These are phyloP conservation scores for Penicillium capsulatum DNA, from an alignment of 2,329 filamentous ascomycete genomes.

Conservation along the genomic window DNA sequence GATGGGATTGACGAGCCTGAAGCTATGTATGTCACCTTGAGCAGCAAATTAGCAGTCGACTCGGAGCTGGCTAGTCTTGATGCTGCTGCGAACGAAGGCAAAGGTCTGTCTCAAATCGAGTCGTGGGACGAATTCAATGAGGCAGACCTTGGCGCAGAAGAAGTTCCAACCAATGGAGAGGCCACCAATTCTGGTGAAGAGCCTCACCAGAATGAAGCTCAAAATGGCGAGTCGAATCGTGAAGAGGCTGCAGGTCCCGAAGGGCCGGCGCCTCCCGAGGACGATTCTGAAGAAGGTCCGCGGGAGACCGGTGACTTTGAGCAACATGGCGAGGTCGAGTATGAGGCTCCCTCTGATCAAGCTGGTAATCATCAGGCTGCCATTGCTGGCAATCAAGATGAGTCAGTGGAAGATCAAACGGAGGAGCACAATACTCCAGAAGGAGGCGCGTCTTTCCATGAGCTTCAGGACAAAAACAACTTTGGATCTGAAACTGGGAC, in stretches of 20 bases:
- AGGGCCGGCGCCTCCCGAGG: background rate
- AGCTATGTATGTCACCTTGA: constrained; percentile 57
- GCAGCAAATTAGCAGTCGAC: constrained; percentile 51
- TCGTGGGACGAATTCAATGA: constrained; percentile 49
- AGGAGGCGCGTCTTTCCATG: constrained; percentile 7
- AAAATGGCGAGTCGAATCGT: constrained; percentile 6
- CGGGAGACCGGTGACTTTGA: background rate
- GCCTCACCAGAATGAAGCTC: constrained; percentile 13
- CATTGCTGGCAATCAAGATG: no score
- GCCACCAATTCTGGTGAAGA: constrained; percentile 12
- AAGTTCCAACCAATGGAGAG: constrained; percentile 14
- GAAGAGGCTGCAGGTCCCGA: background rate
- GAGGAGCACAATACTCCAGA: background rate
- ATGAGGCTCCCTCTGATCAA: no score
- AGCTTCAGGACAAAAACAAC: constrained; percentile 14
- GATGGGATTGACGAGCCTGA: constrained; percentile 52
- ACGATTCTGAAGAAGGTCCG: background rate
- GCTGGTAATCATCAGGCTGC: no score
- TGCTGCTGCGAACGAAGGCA: constrained; percentile 52
- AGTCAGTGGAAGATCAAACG: no score
- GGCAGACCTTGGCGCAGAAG: constrained; percentile 31
- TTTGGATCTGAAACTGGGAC: constrained; percentile 17
- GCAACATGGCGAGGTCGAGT: background rate
- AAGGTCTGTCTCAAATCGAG: constrained; percentile 52
- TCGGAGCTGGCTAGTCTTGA: constrained; percentile 52